These are phyloP conservation scores for Coemansia sp. DNA, from an alignment of 192 early-diverging fungal species.

Conservation along the genomic window DNA sequence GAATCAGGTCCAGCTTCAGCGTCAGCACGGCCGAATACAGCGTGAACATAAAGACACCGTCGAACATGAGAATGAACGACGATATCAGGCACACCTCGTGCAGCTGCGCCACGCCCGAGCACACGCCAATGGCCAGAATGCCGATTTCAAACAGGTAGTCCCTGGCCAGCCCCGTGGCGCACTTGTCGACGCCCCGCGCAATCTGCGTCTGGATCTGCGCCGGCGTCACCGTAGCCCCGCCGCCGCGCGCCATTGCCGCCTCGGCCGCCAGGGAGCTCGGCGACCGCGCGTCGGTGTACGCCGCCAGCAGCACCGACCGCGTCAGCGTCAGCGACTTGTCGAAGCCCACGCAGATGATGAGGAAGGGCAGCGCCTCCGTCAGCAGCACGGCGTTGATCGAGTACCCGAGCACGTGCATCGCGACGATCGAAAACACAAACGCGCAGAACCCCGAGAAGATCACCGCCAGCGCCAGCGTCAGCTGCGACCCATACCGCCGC, in stretches of 20 bases:
- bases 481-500: constrained; percentile 81
- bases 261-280: constrained; percentile 14
- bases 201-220: constrained; percentile 67
- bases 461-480: constrained; percentile 74
- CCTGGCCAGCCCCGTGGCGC: constrained; percentile 64
- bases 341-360: constrained; percentile 89
- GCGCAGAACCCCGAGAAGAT: constrained; percentile 75
- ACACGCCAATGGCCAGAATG: constrained; percentile 75
- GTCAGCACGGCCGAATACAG: constrained; percentile 86
- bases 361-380: constrained; percentile 89
- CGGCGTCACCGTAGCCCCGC: constrained; percentile 28
- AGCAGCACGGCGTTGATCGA: constrained; percentile 72
- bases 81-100: constrained; percentile 84
- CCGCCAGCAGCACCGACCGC: constrained; percentile 72
- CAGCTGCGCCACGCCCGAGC: constrained; percentile 74
- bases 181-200: constrained; percentile 64
- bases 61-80: constrained; percentile 80
- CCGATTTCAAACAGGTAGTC: constrained; percentile 86
- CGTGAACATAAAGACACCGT: constrained; percentile 81
- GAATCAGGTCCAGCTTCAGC: constrained; percentile 81
- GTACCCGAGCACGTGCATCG: constrained; percentile 70
- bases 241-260: background rate
- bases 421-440: constrained; percentile 73
- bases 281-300: constrained; percentile 33
- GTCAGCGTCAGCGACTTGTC: constrained; percentile 86